Evolutionary conservation across 2,329 filamentous ascomycete genomes (phyloP).

Genomic region (Myriosclerotinia scirpicola): DNA sequence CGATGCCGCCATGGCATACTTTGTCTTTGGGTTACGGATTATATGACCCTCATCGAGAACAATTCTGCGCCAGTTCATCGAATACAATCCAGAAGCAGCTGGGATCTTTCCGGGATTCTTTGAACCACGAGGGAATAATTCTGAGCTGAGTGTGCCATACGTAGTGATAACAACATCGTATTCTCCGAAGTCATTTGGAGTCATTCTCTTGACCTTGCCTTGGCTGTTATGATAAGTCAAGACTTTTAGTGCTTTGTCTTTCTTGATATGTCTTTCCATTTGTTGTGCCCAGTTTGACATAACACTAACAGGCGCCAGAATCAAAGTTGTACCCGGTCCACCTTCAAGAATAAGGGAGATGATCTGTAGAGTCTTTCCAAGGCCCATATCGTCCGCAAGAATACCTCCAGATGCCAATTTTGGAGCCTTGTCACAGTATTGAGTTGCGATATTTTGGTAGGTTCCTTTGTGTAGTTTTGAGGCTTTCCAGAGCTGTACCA

Average conservation of each 20-base stretch:
- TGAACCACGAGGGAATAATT: slow-evolving; percentile 54
- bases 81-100: slow-evolving; percentile 55
- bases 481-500: slow-evolving; percentile 77
- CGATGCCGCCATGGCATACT: slow-evolving; percentile 67
- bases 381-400: slow-evolving; percentile 89
- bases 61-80: slow-evolving; percentile 72
- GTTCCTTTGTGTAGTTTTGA: slow-evolving; percentile 41
- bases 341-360: slow-evolving; percentile 71
- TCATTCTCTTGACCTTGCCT: slow-evolving; percentile 52
- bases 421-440: slow-evolving; percentile 62
- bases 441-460: slow-evolving; percentile 70
- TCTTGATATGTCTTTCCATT: slow-evolving; percentile 68
- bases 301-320: slow-evolving; percentile 78
- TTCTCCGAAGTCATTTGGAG: slow-evolving; percentile 55
- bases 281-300: slow-evolving; percentile 91
- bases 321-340: slow-evolving; percentile 64
- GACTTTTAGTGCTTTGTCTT: slow-evolving; percentile 62
- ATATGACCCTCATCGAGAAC: slow-evolving; percentile 83
- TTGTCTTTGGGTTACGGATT: slow-evolving; percentile 75
- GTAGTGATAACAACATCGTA: slow-evolving; percentile 82
- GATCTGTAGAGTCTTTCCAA: slow-evolving; percentile 85
- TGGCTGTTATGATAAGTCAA: slow-evolving; percentile 71
- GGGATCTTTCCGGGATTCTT: slow-evolving; percentile 46
- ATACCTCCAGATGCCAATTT: slow-evolving; percentile 76
- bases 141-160: slow-evolving; percentile 72